Base-by-base conservation (phyloP, 768 basidiomycete species). In the Lactarius deliciosus region DNA sequence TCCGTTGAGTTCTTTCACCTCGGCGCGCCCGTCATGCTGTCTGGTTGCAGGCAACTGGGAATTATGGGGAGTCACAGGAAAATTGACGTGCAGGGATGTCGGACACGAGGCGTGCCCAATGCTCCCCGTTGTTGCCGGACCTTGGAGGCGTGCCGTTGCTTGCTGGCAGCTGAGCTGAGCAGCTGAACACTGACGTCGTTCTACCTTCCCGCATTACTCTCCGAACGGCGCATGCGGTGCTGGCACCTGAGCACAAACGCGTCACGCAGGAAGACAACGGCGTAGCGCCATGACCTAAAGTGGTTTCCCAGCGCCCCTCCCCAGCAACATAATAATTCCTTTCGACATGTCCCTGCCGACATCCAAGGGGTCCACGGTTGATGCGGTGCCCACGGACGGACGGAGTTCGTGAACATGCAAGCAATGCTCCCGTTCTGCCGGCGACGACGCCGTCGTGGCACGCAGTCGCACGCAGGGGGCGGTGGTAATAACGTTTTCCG, bases 171-270 rank as follows among this genome's bases (percentile, higher is more conserved):
- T 63, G 61, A 66, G 57, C 61, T 9, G 41, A 61, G 56, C 64
- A 66, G 65, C 61, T 43, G 65, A 59, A 36, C 61, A 53, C 61
- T 62, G 60, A 61, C 65, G 54, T 65, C 64, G 59, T 38, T 25
- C 25, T 8, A 32, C 30, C 7, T 25, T 22, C 45, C 45, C 56
- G 30, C 20, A 18, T 16, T 54, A 25, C 45, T 55, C 34, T 47
- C 25, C 60, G 43, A 61, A 53, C 55, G 30, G 36, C 47, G 45
- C 38, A 40, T 50, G 28, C 22, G 60, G 61, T 47, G 47, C 40
- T 40, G 54, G 63, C 66, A 68, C 66, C 40, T 64, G 66, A 64
- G 34, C 63, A 36, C 16, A 13, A 13, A n/a, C 56, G 61, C 57
- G 61, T 43, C 60, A 65, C 28, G 20, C 18, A 36, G 20, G n/a